These are phyloP conservation scores for Trichoderma endophyticum DNA, from an alignment of 2,329 filamentous ascomycete species.

Conservation along the genomic window DNA sequence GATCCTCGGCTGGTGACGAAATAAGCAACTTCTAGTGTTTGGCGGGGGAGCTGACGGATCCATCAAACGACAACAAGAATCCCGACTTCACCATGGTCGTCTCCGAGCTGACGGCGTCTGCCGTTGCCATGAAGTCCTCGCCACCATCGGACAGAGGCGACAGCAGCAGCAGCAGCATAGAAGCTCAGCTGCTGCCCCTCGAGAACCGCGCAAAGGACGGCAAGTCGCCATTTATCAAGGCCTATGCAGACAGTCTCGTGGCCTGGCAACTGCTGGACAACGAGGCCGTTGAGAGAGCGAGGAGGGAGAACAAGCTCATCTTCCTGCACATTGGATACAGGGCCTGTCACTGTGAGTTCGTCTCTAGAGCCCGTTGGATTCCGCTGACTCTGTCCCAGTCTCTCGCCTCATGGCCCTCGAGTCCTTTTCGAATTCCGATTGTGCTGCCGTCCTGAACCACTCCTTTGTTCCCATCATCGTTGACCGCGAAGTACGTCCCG, in stretches of 20 bases:
- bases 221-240: constrained; percentile 59
- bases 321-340: constrained; percentile 95
- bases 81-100: constrained; percentile 32
- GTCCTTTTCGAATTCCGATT: constrained; percentile 78
- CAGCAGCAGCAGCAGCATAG: constrained; percentile 8
- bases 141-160: constrained; percentile 26
- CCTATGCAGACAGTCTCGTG: constrained; percentile 76
- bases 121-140: constrained; percentile 32
- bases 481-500: constrained; percentile 89
- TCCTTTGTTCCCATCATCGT: constrained; percentile 89
- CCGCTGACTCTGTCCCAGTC: constrained; percentile 46
- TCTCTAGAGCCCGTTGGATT: not conserved
- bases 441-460: constrained; percentile 78
- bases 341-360: constrained; percentile 81
- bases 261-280: constrained; percentile 88
- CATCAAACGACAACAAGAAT: not conserved
- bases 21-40: not conserved
- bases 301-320: constrained; percentile 78
- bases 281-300: constrained; percentile 72
- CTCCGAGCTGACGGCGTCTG: constrained; percentile 38
- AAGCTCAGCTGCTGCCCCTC: constrained; percentile 26
- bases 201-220: constrained; percentile 38
- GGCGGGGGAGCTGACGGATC: constrained; percentile 2
- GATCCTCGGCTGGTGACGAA: not conserved
- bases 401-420: constrained; percentile 91